phyloP scores from a whole-genome alignment of 306 rosid species.

The Ormosia emarginata region DNA sequence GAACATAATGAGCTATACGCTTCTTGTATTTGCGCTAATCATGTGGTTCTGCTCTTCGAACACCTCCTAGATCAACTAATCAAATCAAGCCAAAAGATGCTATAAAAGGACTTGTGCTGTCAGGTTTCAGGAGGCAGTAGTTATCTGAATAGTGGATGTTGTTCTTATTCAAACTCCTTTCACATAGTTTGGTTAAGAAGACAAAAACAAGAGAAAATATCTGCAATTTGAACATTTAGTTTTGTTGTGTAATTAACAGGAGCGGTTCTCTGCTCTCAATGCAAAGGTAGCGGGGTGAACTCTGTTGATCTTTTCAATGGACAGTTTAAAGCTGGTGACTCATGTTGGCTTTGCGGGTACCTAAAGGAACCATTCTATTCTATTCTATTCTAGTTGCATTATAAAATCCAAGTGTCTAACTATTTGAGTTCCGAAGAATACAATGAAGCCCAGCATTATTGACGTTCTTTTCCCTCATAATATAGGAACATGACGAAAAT shows the following conservation, averaged over 20 bases:
- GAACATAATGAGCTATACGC: background rate
- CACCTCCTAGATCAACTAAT: background rate
- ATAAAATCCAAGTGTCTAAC: background rate
- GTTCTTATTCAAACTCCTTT: background rate
- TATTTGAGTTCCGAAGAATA: background rate
- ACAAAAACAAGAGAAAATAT: background rate
- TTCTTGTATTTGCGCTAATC: background rate
- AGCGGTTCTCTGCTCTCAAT: slow-evolving; percentile 54
- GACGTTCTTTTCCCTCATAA: background rate
- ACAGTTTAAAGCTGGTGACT: slow-evolving; percentile 50
- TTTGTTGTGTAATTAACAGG: slow-evolving; percentile 35
- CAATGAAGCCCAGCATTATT: background rate
- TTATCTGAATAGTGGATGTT: background rate
- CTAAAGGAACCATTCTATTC: background rate
- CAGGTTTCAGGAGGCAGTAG: background rate
- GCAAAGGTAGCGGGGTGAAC: slow-evolving; percentile 55
- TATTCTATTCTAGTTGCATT: background rate
- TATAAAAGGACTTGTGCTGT: background rate
- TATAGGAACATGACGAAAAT: background rate
- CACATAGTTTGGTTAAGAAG: background rate
- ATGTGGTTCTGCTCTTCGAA: background rate
- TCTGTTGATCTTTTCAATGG: slow-evolving; percentile 50
- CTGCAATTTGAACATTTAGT: background rate
- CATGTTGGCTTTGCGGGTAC: slow-evolving; percentile 63
- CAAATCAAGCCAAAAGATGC: background rate